A percentile compares a stretch with the other conserved stretches of the same genome.
Evolutionary conservation across 192 early-diverging fungal species (phyloP).

Genomic region (Rhizophagus prolifer): DNA sequence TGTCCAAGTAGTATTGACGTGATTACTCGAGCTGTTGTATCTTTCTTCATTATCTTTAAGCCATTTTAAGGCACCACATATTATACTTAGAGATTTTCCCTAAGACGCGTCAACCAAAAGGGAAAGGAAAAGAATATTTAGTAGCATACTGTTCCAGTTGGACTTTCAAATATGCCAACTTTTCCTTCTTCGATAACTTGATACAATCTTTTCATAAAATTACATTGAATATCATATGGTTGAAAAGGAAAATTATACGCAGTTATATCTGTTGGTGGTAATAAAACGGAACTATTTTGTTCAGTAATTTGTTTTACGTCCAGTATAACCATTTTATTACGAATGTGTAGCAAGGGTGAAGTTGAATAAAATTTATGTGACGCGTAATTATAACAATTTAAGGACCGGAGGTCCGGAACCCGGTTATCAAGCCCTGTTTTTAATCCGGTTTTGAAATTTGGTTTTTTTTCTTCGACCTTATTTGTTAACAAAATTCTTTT

Average conservation of each 20-base stretch:
- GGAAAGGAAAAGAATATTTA: neutral
- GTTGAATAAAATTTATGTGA: no score
- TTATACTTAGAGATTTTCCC: slow-evolving; percentile 88
- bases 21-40: neutral
- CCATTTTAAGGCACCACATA: slow-evolving; percentile 86
- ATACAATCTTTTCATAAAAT: slow-evolving; percentile 79
- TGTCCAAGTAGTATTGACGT: no score
- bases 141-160: slow-evolving; percentile 78
- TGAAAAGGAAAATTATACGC: slow-evolving; percentile 59
- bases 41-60: slow-evolving; percentile 55
- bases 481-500: no score
- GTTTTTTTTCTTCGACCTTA: no score
- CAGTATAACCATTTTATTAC: no score
- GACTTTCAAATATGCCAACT: slow-evolving; percentile 86
- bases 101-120: slow-evolving; percentile 21
- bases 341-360: no score
- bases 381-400: no score
- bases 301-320: no score
- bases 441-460: no score
- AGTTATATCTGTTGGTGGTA: neutral
- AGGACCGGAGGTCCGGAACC: no score
- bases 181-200: slow-evolving; percentile 63
- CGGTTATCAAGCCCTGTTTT: no score
- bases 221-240: slow-evolving; percentile 74
- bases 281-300: neutral